Percentiles rank a stretch among this genome's conserved stretches.
phyloP scores from a whole-genome alignment of 305 asterid genomes.

The Fraxinus albicans region DNA sequence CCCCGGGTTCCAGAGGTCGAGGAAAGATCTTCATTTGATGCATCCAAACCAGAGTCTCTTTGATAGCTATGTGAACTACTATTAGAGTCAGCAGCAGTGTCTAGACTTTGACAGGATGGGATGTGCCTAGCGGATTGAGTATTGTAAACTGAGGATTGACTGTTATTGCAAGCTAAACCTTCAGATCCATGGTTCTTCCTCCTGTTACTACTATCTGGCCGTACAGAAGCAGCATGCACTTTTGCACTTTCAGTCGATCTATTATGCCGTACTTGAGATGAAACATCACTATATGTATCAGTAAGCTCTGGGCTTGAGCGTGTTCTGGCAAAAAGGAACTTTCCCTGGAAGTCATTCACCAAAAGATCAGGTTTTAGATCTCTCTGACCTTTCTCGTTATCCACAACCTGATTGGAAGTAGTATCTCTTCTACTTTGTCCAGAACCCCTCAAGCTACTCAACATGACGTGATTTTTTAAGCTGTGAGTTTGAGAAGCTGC shows the following conservation, averaged over 20 bases:
- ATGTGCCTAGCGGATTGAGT: constrained; percentile 42
- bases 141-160: constrained; percentile 48
- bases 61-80: constrained; percentile 49
- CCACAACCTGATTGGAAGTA: constrained; percentile 40
- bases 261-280: constrained; percentile 28
- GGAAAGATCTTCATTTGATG: constrained; percentile 53
- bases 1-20: constrained; percentile 55
- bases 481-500: constrained; percentile 48
- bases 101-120: constrained; percentile 53
- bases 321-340: constrained; percentile 77
- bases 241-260: constrained; percentile 52
- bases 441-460: constrained; percentile 39
- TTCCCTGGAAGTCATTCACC: constrained; percentile 60
- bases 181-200: constrained; percentile 54
- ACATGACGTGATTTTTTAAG: constrained; percentile 44
- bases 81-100: constrained; percentile 46
- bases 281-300: constrained; percentile 55
- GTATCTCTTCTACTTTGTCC: constrained; percentile 47
- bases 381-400: constrained; percentile 51
- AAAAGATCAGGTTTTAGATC: constrained; percentile 56
- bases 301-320: constrained; percentile 94
- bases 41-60: constrained; percentile 50
- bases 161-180: constrained; percentile 47
- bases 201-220: constrained; percentile 43
- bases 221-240: constrained; percentile 36